These are phyloP conservation scores for Clathrus columnatus DNA, from an alignment of 768 basidiomycete species.

Conservation along the genomic window DNA sequence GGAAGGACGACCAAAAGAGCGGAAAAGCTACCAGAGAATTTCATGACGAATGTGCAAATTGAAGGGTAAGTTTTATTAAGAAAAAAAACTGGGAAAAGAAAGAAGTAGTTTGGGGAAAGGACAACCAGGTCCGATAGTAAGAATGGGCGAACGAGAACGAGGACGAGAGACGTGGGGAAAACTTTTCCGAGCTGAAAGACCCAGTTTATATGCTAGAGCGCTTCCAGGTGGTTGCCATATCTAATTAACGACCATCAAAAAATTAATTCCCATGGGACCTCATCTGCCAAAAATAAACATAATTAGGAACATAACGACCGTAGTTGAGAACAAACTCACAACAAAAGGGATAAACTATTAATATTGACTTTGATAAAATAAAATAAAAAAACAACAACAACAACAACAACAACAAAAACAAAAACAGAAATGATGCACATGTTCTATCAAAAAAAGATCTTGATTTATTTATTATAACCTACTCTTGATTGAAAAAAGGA, in stretches of 20 bases:
- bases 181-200: neutral
- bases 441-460: too few relatives aligned
- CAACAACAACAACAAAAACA: slow-evolving; percentile 6
- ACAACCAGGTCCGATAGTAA: slow-evolving; percentile 50
- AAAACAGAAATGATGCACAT: slow-evolving; percentile 13
- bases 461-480: slow-evolving; percentile 18
- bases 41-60: slow-evolving; percentile 35
- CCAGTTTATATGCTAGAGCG: neutral
- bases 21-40: slow-evolving; percentile 35
- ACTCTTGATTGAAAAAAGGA: slow-evolving; percentile 65
- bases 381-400: neutral
- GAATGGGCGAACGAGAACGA: slow-evolving; percentile 14
- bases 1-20: slow-evolving; percentile 33
- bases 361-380: too few relatives aligned
- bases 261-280: neutral
- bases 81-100: slow-evolving; percentile 1
- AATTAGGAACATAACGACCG: neutral
- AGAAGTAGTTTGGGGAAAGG: slow-evolving; percentile 14
- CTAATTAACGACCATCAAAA: neutral
- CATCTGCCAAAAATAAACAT: neutral
- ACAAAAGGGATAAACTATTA: too few relatives aligned
- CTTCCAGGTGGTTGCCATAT: neutral
- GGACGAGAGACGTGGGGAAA: slow-evolving; percentile 7
- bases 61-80: neutral
- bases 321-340: too few relatives aligned